Evolutionary conservation across 1,284 basidiomycete genomes (phyloP).

Genomic region (Pseudozyma thailandica): DNA sequence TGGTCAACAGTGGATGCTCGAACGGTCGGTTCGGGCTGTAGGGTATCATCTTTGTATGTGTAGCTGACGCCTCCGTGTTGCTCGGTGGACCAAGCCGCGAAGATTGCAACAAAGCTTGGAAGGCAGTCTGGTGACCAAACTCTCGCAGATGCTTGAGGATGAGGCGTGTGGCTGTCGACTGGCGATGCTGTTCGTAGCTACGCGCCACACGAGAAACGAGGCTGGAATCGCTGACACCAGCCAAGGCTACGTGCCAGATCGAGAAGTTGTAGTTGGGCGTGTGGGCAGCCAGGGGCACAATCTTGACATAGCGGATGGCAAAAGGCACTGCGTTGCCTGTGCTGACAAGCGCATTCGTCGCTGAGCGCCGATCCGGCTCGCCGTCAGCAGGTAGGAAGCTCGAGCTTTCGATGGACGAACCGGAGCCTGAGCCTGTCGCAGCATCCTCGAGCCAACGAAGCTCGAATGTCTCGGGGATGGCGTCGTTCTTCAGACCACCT

Average conservation of each 20-base stretch:
- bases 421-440: slow-evolving; percentile 42
- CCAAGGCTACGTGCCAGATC: slow-evolving; percentile 67
- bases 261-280: slow-evolving; percentile 67
- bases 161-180: slow-evolving; percentile 55
- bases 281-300: slow-evolving; percentile 67
- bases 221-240: slow-evolving; percentile 55
- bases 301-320: slow-evolving; percentile 61
- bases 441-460: slow-evolving; percentile 49
- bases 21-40: slow-evolving; percentile 57
- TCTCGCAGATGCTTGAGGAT: slow-evolving; percentile 80
- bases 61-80: neutral
- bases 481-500: slow-evolving; percentile 66
- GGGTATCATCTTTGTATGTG: slow-evolving; percentile 19
- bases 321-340: slow-evolving; percentile 51
- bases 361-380: slow-evolving; percentile 39
- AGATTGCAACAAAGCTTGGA: slow-evolving; percentile 62
- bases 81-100: slow-evolving; percentile 32
- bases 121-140: slow-evolving; percentile 77
- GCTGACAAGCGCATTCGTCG: slow-evolving; percentile 35
- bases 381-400: slow-evolving; percentile 36
- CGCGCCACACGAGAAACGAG: slow-evolving; percentile 43
- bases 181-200: slow-evolving; percentile 59
- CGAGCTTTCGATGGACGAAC: slow-evolving; percentile 28
- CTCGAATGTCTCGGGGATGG: slow-evolving; percentile 55
- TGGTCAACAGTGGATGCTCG: slow-evolving; percentile 79